Evolutionary conservation across 2,329 filamentous ascomycete species (phyloP).

Genomic region (Thelonectria olida): DNA sequence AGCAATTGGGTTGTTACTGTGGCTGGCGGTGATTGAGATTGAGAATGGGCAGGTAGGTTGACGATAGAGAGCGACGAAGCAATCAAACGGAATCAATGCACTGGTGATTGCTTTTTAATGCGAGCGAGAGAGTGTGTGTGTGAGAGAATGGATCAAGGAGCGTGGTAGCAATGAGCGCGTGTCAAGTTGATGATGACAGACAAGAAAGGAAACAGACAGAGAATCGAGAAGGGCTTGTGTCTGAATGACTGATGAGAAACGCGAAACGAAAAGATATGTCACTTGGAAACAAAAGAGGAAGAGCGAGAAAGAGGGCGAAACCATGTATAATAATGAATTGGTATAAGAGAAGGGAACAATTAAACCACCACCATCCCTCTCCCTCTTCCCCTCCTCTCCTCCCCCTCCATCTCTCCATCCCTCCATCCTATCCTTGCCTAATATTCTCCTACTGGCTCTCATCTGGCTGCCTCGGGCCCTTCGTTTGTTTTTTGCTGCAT

Average conservation of each 20-base stretch:
- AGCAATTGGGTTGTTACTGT: not conserved
- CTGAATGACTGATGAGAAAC: not conserved
- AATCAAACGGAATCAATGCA: not conserved
- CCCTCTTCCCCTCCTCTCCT: not conserved
- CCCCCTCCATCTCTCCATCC: not conserved
- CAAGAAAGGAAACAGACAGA: not conserved
- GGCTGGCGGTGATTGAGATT: not conserved
- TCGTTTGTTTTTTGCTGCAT: slow-evolving; percentile 13
- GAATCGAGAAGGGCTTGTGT: no score
- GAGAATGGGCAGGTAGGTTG: not conserved
- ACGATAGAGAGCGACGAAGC: not conserved
- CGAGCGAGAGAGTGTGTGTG: no score
- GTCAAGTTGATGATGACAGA: not conserved
- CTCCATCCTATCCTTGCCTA: not conserved
- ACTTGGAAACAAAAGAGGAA: not conserved
- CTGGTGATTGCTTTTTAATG: not conserved
- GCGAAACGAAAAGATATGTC: not conserved
- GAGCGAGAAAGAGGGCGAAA: not conserved
- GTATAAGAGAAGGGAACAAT: no score
- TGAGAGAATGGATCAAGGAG: no score
- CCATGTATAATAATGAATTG: not conserved
- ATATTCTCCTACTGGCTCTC: not conserved
- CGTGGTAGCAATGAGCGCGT: not conserved
- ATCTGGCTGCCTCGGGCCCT: not conserved
- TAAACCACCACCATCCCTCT: not conserved